Base-by-base conservation (phyloP, 2,329 filamentous ascomycete species). In the Fusarium bulbicola region DNA sequence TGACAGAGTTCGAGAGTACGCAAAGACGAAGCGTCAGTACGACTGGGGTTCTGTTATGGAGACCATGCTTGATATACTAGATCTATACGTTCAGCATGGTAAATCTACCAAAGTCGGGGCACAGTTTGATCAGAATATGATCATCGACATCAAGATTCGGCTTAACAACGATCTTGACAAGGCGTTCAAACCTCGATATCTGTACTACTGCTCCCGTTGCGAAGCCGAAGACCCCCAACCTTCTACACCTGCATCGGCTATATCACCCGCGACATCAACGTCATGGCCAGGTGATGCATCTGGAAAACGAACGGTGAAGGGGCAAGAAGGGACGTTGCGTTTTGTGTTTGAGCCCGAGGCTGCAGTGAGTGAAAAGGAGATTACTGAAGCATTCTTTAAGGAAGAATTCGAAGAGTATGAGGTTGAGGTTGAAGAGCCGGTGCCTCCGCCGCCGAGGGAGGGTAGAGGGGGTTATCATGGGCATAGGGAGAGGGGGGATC, bases 81-180 rank as follows among this genome's bases (percentile, higher is more conserved):
- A 99, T 78, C 88, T 98, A 6, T 98, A 98, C 81, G 96, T 94
- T 0, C 93, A 97, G 78, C 92, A 97, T 79, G 90, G 90, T 61
- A 89, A 90, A 74, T 86, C 88, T 58, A 97, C 95, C 39, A 90
- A 92, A 57, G 86, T 97, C 26, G 95, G 95, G 12, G 86, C 88
- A 21, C 85, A 89, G 53, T 92, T 94, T 81, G 89, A 92, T 52
- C 86, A 95, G 47, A 92, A 95, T 74, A 88, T 88, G 60, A 95
- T 97, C 80, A 93, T 98, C 79, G 90, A 92, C 72, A 91, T 97
- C 75, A 94, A 96, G 79, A 97, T 98, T 72, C 87, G 90, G 30
- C 87, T 98, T 70, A 98, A 98, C 81, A 90, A 93, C 77, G 92
- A 97, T 82, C 88, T 94, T 56, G 91, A 94, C 58, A 84, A 86